These are phyloP conservation scores for Batkoa obscura DNA, from an alignment of 371 early-diverging fungal species.

Conservation along the genomic window DNA sequence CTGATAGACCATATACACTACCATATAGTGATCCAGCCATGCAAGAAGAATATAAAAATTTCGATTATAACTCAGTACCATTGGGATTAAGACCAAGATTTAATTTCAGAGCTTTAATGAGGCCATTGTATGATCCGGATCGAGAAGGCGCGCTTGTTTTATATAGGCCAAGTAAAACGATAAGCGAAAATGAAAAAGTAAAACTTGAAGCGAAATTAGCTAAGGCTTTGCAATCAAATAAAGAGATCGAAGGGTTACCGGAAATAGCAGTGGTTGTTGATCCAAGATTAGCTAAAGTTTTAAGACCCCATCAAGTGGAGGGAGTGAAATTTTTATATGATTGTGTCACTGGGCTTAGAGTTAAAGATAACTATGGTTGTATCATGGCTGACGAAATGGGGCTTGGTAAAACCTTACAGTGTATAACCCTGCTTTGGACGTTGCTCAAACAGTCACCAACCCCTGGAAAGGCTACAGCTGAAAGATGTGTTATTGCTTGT, in stretches of 20 bases:
- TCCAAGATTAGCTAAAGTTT: slow-evolving; percentile 58
- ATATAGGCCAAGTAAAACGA: slow-evolving; percentile 45
- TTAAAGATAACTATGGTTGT: slow-evolving; percentile 41
- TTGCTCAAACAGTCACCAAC: slow-evolving; percentile 72
- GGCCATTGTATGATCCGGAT: slow-evolving; percentile 8
- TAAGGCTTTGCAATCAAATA: slow-evolving; percentile 20
- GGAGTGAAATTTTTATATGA: slow-evolving; percentile 85
- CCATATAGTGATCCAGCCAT: not conserved
- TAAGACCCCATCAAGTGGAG: slow-evolving; percentile 91
- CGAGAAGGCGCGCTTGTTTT: slow-evolving; percentile 63
- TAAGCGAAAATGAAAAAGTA: slow-evolving; percentile 19
- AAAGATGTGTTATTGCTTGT: slow-evolving; percentile 74
- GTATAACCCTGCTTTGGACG: slow-evolving; percentile 94
- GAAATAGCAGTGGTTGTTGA: slow-evolving; percentile 51
- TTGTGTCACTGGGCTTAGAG: slow-evolving; percentile 66
- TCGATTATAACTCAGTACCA: not conserved
- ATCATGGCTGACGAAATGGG: slow-evolving; percentile 99
- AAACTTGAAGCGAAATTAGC: slow-evolving; percentile 13
- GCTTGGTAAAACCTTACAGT: slow-evolving; percentile 84
- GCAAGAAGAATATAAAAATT: not conserved
- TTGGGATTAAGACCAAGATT: slow-evolving; percentile 3
- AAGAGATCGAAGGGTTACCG: slow-evolving; percentile 25
- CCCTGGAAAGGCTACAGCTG: slow-evolving; percentile 72
- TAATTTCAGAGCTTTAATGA: not conserved
- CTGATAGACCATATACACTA: not conserved